Percentiles rank a stretch among this genome's conserved stretches.
Conservation (phyloP, 2,329 filamentous ascomycete species). For the Arthrobotrys iridis region DNA sequence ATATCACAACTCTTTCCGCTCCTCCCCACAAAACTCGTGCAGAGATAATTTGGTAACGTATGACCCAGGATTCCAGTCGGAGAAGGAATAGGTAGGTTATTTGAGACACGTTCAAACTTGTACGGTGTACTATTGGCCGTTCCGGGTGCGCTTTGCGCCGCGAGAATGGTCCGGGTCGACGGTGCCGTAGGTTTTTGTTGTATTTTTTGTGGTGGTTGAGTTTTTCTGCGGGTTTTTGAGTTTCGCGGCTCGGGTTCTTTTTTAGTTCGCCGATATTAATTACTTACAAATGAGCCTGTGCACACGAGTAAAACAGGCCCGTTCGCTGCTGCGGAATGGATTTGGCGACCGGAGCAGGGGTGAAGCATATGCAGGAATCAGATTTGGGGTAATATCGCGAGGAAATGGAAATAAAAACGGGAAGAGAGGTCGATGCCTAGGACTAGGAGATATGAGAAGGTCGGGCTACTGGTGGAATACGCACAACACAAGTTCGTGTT, state of each 20-base stretch:
- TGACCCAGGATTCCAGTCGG: not conserved
- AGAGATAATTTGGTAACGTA: too few species aligned
- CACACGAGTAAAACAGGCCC: not conserved
- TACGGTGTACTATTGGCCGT: too few species aligned
- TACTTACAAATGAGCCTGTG: not conserved
- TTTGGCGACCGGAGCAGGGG: not conserved
- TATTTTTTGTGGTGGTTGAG: constrained; percentile 12
- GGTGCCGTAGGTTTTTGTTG: constrained; percentile 15
- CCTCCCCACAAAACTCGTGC: too few species aligned
- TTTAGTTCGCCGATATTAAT: constrained; percentile 3
- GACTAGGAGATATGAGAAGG: too few species aligned
- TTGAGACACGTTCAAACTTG: too few species aligned
- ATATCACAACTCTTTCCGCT: not conserved
- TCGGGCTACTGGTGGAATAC: not conserved
- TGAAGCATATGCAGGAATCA: not conserved
- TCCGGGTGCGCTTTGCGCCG: too few species aligned
- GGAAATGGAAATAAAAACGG: constrained; percentile 6
- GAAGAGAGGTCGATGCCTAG: not conserved
- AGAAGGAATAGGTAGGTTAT: too few species aligned
- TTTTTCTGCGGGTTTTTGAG: constrained; percentile 19
- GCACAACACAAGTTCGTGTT: constrained; percentile 7
- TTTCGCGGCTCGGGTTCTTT: constrained; percentile 9
- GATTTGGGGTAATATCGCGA: constrained; percentile 13
- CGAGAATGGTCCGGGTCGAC: too few species aligned
- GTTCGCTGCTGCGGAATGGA: not conserved